Conservation (phyloP, 2,329 filamentous ascomycete species). For the Trichophyton benhamiae region DNA sequence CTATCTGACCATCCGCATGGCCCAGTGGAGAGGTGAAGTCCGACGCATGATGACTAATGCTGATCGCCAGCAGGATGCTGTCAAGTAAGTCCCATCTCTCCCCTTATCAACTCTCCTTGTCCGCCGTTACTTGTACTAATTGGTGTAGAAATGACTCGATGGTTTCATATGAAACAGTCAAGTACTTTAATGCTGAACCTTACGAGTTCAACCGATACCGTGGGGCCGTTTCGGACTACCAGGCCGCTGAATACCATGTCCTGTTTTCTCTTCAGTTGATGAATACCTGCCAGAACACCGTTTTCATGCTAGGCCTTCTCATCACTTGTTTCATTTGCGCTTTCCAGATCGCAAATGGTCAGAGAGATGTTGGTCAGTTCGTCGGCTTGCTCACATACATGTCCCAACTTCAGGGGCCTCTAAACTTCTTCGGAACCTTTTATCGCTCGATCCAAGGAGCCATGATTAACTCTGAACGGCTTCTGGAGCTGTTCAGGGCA, state of each 20-base stretch:
- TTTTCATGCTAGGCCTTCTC: constrained; percentile 66
- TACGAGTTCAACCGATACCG: constrained; percentile 68
- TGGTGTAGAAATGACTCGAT: constrained; percentile 77
- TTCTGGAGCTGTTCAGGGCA: constrained; percentile 93
- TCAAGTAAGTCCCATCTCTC: constrained; percentile 49
- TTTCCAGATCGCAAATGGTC: constrained; percentile 59
- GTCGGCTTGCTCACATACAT: constrained; percentile 64
- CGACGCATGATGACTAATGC: constrained; percentile 90
- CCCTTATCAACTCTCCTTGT: not conserved
- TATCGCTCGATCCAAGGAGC: constrained; percentile 92
- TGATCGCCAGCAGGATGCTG: constrained; percentile 86
- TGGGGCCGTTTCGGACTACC: constrained; percentile 57
- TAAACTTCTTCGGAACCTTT: constrained; percentile 88
- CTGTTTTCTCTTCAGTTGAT: constrained; percentile 65
- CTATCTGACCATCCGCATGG: constrained; percentile 92
- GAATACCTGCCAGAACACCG: constrained; percentile 67
- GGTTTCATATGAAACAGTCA: constrained; percentile 93
- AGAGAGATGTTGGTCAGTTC: constrained; percentile 57
- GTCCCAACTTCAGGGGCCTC: constrained; percentile 63
- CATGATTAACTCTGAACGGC: constrained; percentile 92
- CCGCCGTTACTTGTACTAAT: constrained; percentile 5
- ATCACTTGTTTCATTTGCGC: constrained; percentile 61
- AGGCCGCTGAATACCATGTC: constrained; percentile 63
- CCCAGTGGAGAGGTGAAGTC: constrained; percentile 80
- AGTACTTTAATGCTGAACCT: constrained; percentile 75